Percentiles rank a stretch among this genome's conserved stretches.
These are phyloP conservation scores for Trichophyton mentagrophytes DNA, from an alignment of 2,329 filamentous ascomycete genomes.

Conservation along the genomic window DNA sequence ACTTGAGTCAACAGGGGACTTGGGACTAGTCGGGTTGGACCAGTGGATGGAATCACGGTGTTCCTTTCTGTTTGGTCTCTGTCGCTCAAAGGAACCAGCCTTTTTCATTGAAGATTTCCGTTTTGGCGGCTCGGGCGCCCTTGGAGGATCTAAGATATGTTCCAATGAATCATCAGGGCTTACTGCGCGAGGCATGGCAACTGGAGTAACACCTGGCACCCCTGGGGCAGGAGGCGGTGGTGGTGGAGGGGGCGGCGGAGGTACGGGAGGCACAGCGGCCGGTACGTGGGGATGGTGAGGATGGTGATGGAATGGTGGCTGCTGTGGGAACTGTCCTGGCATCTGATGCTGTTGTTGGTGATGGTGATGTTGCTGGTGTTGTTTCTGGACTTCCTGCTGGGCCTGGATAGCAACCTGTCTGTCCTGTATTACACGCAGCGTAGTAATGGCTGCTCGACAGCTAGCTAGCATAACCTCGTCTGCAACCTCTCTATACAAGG, in stretches of 20 bases:
- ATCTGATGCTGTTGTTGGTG: slow-evolving; percentile 6
- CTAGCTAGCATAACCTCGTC: slow-evolving; percentile 15
- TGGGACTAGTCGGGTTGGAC: background rate
- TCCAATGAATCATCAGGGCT: slow-evolving; percentile 2
- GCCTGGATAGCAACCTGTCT: background rate
- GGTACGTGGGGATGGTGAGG: background rate
- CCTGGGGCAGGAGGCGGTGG: background rate
- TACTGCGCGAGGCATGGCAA: background rate
- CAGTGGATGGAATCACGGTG: background rate
- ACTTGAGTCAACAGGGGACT: background rate
- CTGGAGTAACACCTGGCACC: background rate
- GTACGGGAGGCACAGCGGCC: background rate
- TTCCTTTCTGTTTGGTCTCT: slow-evolving; percentile 5
- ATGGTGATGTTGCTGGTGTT: slow-evolving; percentile 3
- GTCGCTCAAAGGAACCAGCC: slow-evolving; percentile 9
- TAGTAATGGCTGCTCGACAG: slow-evolving; percentile 9
- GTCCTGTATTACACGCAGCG: slow-evolving; percentile 9
- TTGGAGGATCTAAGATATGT: slow-evolving; percentile 5
- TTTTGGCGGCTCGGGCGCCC: background rate
- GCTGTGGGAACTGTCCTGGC: background rate
- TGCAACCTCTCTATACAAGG: slow-evolving; percentile 6
- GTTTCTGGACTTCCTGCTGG: background rate
- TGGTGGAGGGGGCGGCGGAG: background rate
- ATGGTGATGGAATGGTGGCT: background rate
- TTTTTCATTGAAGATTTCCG: background rate